Base-by-base conservation (phyloP, 371 early-diverging fungal species). In the Mortierella sp. region DNA sequence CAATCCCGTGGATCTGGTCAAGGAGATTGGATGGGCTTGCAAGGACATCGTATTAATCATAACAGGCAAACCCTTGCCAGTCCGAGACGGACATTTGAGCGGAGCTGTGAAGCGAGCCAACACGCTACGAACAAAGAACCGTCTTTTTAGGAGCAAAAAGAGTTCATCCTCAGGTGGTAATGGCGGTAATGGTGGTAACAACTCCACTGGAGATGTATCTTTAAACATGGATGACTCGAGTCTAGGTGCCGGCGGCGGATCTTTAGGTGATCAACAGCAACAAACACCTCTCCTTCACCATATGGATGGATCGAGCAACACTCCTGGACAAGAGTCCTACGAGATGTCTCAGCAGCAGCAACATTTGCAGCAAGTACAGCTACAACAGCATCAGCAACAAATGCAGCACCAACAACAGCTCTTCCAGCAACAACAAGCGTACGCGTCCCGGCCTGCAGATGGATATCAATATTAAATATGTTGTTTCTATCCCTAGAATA, bases 1-100 rank as follows among this genome's bases (percentile, higher is more conserved):
- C 71, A 76, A 76, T 56, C 78, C 78, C 4, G 28, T 76, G 21
- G 78, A 76, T 45, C 30, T 70, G 12, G 13, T 66, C 38, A 26
- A 51, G 1, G 78, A 76, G 47, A 34, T 76, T 3, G 70, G 61
- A 1, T 76, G 78, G 78, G 78, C 63, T 12, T 69, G 43, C 30
- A 45, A 69, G 56, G 78, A 76, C 23, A 55, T 65, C 26, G 43
- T 13, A 2, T 24, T 60, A 14, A 52, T 76, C 48, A 23, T 65
- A 12, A 43, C 31, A 13, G 66, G 78, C 4, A 51, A 30, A 24
- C 61, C 70, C 0, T 27, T 76, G 30, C 70, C 70, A 1, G 8
- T 56, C 12, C 65, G 71, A 16, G 78, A 70, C 9, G 70, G 62
- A 18, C 69, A 68, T 34, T 47, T 76, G 46, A 66, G 67, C 21